Evolutionary conservation across 2,329 filamentous ascomycete species (phyloP).

Genomic region (Thyridium curvatum): DNA sequence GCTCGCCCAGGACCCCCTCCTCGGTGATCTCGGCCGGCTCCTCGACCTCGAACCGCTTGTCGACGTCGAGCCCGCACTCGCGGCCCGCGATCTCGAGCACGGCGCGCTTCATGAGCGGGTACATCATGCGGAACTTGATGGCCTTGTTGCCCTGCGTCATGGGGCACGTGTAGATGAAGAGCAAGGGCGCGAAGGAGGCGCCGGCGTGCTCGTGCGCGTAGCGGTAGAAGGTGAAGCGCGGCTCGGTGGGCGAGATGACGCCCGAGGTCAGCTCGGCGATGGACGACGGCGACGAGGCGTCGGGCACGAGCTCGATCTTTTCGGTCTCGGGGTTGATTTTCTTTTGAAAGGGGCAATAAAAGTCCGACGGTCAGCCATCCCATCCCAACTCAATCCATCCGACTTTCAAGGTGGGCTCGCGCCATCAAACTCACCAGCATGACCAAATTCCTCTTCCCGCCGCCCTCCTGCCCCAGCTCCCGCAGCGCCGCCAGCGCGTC

Average conservation of each 20-base stretch:
- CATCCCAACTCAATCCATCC: too few relatives aligned
- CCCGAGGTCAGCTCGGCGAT: constrained; percentile 48
- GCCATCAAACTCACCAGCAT: constrained; percentile 57
- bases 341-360: constrained; percentile 29
- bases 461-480: constrained; percentile 45
- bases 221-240: constrained; percentile 73
- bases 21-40: constrained; percentile 67
- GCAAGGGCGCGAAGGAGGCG: constrained; percentile 47
- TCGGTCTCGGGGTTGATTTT: constrained; percentile 69
- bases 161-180: constrained; percentile 83
- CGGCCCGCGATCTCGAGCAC: constrained; percentile 60
- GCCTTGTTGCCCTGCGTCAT: constrained; percentile 55
- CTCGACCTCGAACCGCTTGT: constrained; percentile 65
- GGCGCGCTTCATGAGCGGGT: constrained; percentile 63
- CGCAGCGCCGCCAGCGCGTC: constrained; percentile 60
- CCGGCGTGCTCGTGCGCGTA: constrained; percentile 54
- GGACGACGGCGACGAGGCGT: constrained; percentile 43
- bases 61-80: constrained; percentile 59
- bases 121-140: constrained; percentile 82
- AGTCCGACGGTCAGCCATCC: neutral
- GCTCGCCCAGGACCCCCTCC: constrained; percentile 55
- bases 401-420: neutral
- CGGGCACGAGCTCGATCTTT: constrained; percentile 57
- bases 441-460: constrained; percentile 42
- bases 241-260: constrained; percentile 60